These are phyloP conservation scores for Zizania palustris DNA, from an alignment of 202 grass and related monocot genomes.

Conservation along the genomic window DNA sequence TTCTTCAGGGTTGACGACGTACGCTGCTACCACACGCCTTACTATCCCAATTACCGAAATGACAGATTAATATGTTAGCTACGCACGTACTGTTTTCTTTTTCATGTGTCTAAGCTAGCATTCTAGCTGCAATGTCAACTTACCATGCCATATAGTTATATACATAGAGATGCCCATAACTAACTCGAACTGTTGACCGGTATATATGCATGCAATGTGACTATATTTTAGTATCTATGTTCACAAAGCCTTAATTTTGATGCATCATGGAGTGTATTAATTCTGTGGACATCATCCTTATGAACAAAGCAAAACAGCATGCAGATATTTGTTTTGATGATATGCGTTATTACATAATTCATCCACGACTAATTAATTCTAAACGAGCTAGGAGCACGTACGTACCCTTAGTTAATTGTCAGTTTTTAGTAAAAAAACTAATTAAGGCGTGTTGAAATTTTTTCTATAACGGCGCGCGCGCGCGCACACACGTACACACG, in stretches of 20 bases:
- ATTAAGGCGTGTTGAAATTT: background rate
- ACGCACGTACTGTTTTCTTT: constrained; percentile 5
- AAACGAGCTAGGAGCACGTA: too few relatives aligned
- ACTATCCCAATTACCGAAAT: constrained; percentile 29
- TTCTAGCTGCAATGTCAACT: constrained; percentile 44
- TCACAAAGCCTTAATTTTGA: constrained; percentile 7
- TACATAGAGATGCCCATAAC: constrained; percentile 13
- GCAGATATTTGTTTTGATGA: constrained; percentile 27
- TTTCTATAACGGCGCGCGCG: too few relatives aligned
- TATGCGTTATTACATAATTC: background rate
- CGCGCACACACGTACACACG: too few relatives aligned
- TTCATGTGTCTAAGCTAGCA: constrained; percentile 16
- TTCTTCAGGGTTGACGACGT: constrained; percentile 53
- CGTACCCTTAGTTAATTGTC: too few relatives aligned
- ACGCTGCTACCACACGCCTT: constrained; percentile 51
- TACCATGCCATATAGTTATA: constrained; percentile 14
- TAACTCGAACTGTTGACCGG: constrained; percentile 35
- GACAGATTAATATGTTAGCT: constrained; percentile 33
- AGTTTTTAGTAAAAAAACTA: too few relatives aligned
- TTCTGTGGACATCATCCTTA: background rate
- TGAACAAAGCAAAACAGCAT: constrained; percentile 31
- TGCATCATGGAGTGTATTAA: too few relatives aligned
- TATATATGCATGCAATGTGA: too few relatives aligned
- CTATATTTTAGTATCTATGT: background rate
- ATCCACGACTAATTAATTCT: background rate